Base-by-base conservation (phyloP, 768 basidiomycete genomes). In the Russula sp. region DNA sequence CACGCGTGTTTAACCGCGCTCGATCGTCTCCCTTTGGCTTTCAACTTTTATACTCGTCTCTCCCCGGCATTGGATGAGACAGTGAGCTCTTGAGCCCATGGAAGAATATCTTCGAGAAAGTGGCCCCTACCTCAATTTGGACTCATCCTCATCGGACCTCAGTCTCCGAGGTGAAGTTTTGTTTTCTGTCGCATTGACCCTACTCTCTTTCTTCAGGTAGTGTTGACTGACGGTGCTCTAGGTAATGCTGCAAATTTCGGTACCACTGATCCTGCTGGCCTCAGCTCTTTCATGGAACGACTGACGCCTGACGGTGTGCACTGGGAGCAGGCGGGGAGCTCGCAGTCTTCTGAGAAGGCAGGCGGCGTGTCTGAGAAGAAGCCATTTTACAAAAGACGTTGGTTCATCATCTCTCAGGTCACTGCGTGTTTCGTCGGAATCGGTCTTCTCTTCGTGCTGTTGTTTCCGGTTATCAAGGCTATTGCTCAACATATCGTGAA, bases 381-480 rank as follows among this genome's bases (percentile, higher is more conserved):
- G 34, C 84, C 84, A 16, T 79, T 87, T 61, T 87, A 85, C 76
- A 86, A 83, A 72, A 81, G 77, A 65, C 79, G 81, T 48, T 82
- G 80, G 79, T 88, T 89, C 76, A 84, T 88, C 63, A 80, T 88
- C 64, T 78, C 80, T 32, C 77, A 78, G 58, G 71, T 84, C 65
- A 77, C 88, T 32, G 69, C 78, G 4, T 73, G 79, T 20, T 79
- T 81, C 6, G 69, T 89, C 18, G 82, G 76, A 40, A 87, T 90
- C 59, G 84, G 79, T 18, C 71, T 89, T 42, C 73, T 89, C 22
- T 90, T 89, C 73, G 81, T 89, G 65, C 53, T 89, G 13, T 73
- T 90, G 26, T 89, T 83, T 72, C 88, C 88, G 7, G 84, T 89
- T 61, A 77, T 89, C 61, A 80, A 75, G 56, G 87, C 87, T 51